Evolutionary conservation across 2,329 filamentous ascomycete genomes (phyloP), one percentile per base, ranked within the genome.

Genomic region (Talaromyces sp.): DNA sequence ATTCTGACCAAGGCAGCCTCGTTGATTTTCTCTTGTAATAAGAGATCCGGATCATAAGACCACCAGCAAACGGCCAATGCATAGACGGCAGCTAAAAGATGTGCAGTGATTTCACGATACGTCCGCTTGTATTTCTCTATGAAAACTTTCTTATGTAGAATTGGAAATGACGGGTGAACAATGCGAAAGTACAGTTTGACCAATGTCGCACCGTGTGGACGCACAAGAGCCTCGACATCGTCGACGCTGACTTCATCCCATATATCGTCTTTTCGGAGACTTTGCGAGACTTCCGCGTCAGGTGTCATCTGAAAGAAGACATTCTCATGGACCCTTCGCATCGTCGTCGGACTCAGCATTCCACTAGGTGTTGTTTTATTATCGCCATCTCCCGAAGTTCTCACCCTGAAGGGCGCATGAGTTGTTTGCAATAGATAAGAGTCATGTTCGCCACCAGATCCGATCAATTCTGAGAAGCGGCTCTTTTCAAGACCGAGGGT

Each of bases 41-140:
- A 65, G 13, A 73, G 66, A 58, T 72, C 69, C 1, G 68, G 65
- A 63, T 81, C 77, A 31, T 76, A 95, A 71, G 90, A 85, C 91
- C 91, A 94, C 90, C 91, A 94, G 74, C 92, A 91, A 71, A 93
- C 85, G 31, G 91, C 90, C 11, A 95, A 80, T 33, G 94, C 85
- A 72, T 94, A 76, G 8, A 96, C 88, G 62, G 90, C 90, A 37
- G 90, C 91, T 16, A 96, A 82, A 31, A 95, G 81, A 11, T 90
- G 86, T 1, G 92, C 90, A 14, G 90, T 89, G 72, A 94, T 91
- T 69, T 91, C 88, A 62, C 86, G 85, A 71, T 91, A 87, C 48
- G 88, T 88, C 70, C 87, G 85, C 58, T 88, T 86, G 78, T 93
- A 92, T 72, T 91, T 90, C 75, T 93, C 90, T 67, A 91, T 81